A percentile compares a stretch with the other conserved stretches of the same genome.
Conservation (phyloP, 2,329 filamentous ascomycete genomes). For the Colletotrichum sp. region DNA sequence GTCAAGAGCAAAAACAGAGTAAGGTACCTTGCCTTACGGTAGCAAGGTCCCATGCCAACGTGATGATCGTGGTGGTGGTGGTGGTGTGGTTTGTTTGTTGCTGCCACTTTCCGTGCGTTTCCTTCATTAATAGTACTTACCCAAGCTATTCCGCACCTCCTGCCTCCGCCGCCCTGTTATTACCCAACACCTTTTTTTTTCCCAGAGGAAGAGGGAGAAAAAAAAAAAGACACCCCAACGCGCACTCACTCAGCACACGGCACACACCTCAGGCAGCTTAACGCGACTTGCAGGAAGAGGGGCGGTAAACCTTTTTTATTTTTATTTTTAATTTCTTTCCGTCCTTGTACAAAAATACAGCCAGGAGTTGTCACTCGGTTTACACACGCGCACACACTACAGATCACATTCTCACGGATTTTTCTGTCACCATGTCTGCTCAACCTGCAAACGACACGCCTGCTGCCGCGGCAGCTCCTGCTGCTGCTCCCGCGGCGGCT, state of each 20-base stretch:
- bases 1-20: not conserved
- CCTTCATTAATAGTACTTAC: not conserved
- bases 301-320: not conserved
- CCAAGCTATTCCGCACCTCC: not conserved
- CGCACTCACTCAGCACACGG: not conserved
- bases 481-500: not conserved
- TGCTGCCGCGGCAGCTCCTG: not conserved
- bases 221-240: not conserved
- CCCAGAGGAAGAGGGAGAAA: not conserved
- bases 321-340: not conserved
- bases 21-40: no score
- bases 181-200: not conserved
- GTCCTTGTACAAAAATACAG: not conserved
- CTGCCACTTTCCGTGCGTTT: not conserved
- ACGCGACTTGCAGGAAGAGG: constrained; percentile 5
- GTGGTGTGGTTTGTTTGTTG: not conserved
- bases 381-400: not conserved
- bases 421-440: constrained; percentile 30
- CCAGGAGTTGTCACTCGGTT: not conserved
- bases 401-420: not conserved
- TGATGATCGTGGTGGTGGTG: not conserved
- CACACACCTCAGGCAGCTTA: not conserved
- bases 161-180: not conserved
- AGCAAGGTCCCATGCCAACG: not conserved
- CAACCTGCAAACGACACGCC: constrained; percentile 26